Conservation (phyloP, 1,284 basidiomycete genomes). For the Apiotrichum montevideense region DNA sequence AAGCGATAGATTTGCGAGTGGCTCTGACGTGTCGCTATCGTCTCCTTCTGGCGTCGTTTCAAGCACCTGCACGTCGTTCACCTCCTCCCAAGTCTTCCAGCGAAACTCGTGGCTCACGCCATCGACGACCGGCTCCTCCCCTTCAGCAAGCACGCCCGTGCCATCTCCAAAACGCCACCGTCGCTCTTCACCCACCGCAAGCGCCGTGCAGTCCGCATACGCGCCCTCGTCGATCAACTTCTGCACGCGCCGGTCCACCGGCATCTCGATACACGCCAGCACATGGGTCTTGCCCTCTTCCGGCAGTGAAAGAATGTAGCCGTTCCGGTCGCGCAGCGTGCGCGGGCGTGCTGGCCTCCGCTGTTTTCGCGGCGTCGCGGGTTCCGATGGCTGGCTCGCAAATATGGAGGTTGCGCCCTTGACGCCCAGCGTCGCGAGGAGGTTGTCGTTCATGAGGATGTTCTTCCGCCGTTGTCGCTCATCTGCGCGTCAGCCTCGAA, state of each 20-base stretch:
- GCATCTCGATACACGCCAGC: slow-evolving; percentile 37
- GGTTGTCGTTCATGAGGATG: slow-evolving; percentile 6
- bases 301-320: slow-evolving; percentile 28
- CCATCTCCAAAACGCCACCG: slow-evolving; percentile 32
- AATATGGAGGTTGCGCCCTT: background rate
- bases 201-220: slow-evolving; percentile 25
- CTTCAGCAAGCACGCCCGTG: slow-evolving; percentile 9
- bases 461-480: slow-evolving; percentile 6
- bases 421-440: slow-evolving; percentile 6
- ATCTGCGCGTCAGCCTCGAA: slow-evolving; percentile 1
- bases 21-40: no score
- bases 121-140: slow-evolving; percentile 21
- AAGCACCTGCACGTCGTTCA: background rate
- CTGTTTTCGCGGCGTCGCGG: no score
- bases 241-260: slow-evolving; percentile 17
- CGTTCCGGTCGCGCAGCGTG: slow-evolving; percentile 22
- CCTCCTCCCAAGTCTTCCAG: slow-evolving; percentile 4
- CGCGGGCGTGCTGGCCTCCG: no score
- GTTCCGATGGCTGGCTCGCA: no score
- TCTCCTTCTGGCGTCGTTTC: no score
- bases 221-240: slow-evolving; percentile 26
- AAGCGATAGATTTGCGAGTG: background rate
- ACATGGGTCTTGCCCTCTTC: slow-evolving; percentile 22
- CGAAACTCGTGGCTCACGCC: slow-evolving; percentile 21
- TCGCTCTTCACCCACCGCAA: slow-evolving; percentile 26